Base-by-base conservation (phyloP, 495 filamentous ascomycete genomes). In the Letharia lupina region DNA sequence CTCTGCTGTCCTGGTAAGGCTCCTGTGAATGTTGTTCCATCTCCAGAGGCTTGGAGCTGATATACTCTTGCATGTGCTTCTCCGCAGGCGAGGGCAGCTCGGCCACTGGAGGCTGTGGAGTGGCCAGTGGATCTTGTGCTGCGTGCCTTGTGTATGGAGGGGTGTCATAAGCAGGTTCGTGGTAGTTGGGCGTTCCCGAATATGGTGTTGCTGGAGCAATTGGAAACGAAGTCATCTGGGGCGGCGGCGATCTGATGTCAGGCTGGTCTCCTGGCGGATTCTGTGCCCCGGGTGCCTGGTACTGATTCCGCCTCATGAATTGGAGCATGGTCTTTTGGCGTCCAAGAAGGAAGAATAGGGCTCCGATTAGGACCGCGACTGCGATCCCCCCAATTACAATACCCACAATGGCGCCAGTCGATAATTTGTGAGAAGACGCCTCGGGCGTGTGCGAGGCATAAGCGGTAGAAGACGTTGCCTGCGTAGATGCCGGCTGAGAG, bases 341-440 rank as follows among this genome's bases (percentile, higher is more conserved):
- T 44, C 78, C 76, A 31, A 79, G 74, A 3, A 76, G 63, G 68
- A 79, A 80, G 69, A 79, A 73, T 3, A 80, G 64, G 2, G 72
- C 70, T 2, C 75, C 67, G 41, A 81, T 60, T 28, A 79, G 70
- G 1, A 40, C 70, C 39, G 76, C 61, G 45, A 78, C 75, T 12
- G 70, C 75, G 12, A 74, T 71, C 4, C 54, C 52, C 20, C 75
- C 77, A n/a, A 77, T 62, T 0, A 68, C 70, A 39, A 81, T 80
- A 6, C 77, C 78, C 1, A 75, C 75, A 23, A 79, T 78, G 10
- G 74, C 75, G 28, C 77, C 75, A 28, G 50, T 61, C 67, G 75
- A 73, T 52, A 23, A 4, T 12, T 28, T 28, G 57, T 77, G 74
- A 42, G 64, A 62, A 16, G 67, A 59, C 28, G 60, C 45, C 37